Conservation (phyloP, 306 rosid species). For the Cucurbita moschata region DNA sequence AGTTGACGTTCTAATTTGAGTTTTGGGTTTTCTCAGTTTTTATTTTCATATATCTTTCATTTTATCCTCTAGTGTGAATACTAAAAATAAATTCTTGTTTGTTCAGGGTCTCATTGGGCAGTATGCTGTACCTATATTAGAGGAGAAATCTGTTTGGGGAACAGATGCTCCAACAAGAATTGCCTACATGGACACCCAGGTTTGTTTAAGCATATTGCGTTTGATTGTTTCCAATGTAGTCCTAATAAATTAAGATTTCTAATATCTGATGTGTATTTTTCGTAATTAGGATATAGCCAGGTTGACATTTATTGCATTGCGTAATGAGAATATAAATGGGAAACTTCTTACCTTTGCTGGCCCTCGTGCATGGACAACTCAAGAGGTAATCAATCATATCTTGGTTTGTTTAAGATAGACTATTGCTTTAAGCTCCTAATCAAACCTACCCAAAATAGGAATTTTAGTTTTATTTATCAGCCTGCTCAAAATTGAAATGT, state of each 20-base stretch:
- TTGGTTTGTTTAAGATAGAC: background rate
- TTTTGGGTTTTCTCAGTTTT: background rate
- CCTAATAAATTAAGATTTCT: background rate
- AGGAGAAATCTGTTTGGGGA: conserved; percentile 98
- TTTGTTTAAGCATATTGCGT: conserved; percentile 6
- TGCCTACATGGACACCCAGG: conserved; percentile 99
- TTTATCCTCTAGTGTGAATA: background rate
- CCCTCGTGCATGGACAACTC: conserved; percentile 97
- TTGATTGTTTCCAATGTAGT: background rate
- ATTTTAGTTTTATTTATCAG: background rate
- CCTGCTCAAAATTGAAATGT: background rate
- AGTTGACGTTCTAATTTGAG: background rate
- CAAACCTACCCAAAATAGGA: background rate
- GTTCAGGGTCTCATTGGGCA: conserved; percentile 84
- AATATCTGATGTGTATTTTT: background rate
- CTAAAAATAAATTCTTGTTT: background rate
- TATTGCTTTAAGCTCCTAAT: background rate
- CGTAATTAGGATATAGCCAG: conserved; percentile 73
- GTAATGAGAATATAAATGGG: conserved; percentile 65
- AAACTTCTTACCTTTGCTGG: conserved; percentile 89
- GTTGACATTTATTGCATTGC: conserved; percentile 60
- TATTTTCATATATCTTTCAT: background rate
- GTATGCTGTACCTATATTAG: conserved; percentile 87
- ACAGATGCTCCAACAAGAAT: conserved; percentile 96
- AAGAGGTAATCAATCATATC: conserved; percentile 39